Conservation (phyloP, 192 early-diverging fungal genomes). For the Pilobolus umbonatus region DNA sequence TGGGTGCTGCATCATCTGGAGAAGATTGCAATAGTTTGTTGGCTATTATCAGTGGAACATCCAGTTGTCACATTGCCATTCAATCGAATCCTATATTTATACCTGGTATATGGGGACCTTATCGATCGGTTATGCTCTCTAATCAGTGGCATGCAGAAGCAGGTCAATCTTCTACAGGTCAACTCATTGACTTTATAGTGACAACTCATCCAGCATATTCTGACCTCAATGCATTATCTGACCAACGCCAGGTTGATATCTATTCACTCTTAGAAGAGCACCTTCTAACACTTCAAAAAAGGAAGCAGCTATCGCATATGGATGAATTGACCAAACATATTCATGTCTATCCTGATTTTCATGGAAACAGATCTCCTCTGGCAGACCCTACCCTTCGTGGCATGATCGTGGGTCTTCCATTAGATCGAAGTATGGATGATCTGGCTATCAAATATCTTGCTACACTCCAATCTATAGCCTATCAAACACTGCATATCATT, state of each 20-base stretch:
- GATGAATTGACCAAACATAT: slow-evolving; percentile 39
- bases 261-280: slow-evolving; percentile 49
- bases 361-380: slow-evolving; percentile 72
- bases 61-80: slow-evolving; percentile 66
- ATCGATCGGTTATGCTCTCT: slow-evolving; percentile 50
- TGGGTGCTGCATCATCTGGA: slow-evolving; percentile 38
- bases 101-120: slow-evolving; percentile 58
- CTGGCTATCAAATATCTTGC: slow-evolving; percentile 57
- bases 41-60: slow-evolving; percentile 70
- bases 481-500: slow-evolving; percentile 61
- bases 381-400: slow-evolving; percentile 61
- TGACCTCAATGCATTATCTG: slow-evolving; percentile 26
- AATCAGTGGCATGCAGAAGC: slow-evolving; percentile 60
- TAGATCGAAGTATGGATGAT: slow-evolving; percentile 44
- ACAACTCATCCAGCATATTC: slow-evolving; percentile 50
- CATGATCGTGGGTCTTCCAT: slow-evolving; percentile 46
- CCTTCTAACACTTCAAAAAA: slow-evolving; percentile 28
- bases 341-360: slow-evolving; percentile 72
- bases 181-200: slow-evolving; percentile 58
- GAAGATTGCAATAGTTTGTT: slow-evolving; percentile 28
- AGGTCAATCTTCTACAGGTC: slow-evolving; percentile 70
- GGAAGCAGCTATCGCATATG: slow-evolving; percentile 16
- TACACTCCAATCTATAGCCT: slow-evolving; percentile 53
- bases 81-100: slow-evolving; percentile 48
- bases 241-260: slow-evolving; percentile 24